phyloP scores from a whole-genome alignment of 2,329 filamentous ascomycete species.

The Colletotrichum phormii region DNA sequence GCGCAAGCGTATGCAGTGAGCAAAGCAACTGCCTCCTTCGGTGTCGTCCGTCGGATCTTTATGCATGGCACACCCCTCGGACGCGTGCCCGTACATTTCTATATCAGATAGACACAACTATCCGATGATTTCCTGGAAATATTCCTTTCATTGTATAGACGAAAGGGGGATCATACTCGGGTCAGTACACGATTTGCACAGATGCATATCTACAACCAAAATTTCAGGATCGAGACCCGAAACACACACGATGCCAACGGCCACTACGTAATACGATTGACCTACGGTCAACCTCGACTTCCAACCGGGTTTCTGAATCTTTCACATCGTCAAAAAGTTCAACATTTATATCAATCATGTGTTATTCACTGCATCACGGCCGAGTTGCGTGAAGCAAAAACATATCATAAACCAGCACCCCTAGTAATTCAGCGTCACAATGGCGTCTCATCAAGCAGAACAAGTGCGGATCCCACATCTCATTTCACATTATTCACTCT shows the following conservation, averaged over 20 bases:
- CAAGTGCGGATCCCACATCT: constrained; percentile 1
- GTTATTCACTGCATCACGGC: constrained; percentile 26
- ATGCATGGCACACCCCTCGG: neutral
- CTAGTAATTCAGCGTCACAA: constrained; percentile 19
- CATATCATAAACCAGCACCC: neutral
- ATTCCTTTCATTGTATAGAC: constrained; percentile 26
- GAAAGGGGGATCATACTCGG: constrained; percentile 2
- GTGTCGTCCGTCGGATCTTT: neutral
- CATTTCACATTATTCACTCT: constrained; percentile 15
- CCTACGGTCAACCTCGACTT: neutral
- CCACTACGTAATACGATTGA: constrained; percentile 21
- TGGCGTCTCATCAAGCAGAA: neutral
- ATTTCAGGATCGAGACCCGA: constrained; percentile 20
- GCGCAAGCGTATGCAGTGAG: constrained; percentile 68
- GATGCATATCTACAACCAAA: constrained; percentile 14
- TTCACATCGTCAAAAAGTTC: constrained; percentile 18
- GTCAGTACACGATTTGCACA: constrained; percentile 13
- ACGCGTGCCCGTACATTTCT: constrained; percentile 25
- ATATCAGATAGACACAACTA: constrained; percentile 17
- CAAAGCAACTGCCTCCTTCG: neutral
- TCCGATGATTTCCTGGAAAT: constrained; percentile 12
- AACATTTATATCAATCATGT: neutral
- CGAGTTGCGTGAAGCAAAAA: constrained; percentile 10
- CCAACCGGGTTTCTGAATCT: constrained; percentile 1
- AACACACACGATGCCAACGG: constrained; percentile 31